phyloP scores from a whole-genome alignment of 129 eudicot genomes.

The Saussurea involucrata region DNA sequence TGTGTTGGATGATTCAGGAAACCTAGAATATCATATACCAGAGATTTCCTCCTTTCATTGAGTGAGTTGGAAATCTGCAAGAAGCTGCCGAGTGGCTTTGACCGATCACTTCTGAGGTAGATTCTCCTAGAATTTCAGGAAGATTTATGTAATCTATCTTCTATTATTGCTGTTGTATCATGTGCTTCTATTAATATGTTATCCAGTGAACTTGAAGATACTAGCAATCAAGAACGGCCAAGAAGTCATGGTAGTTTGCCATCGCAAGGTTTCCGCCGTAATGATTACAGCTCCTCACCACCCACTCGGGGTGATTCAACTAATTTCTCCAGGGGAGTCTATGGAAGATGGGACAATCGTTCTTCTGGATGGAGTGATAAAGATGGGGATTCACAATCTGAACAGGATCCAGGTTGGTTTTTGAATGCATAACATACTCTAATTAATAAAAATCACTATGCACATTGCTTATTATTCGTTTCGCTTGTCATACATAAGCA shows the following conservation, averaged over 20 bases:
- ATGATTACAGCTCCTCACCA: slow-evolving; percentile 75
- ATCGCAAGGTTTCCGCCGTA: slow-evolving; percentile 62
- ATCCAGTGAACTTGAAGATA: slow-evolving; percentile 68
- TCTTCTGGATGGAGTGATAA: slow-evolving; percentile 69
- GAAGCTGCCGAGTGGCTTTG: slow-evolving; percentile 67
- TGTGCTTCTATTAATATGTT: slow-evolving; percentile 5
- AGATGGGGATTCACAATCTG: slow-evolving; percentile 75
- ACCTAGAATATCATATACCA: slow-evolving; percentile 48
- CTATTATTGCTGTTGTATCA: slow-evolving; percentile 7
- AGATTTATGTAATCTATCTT: not conserved
- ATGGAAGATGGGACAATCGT: slow-evolving; percentile 83
- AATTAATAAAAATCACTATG: not conserved
- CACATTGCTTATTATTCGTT: not conserved
- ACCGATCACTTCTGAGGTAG: slow-evolving; percentile 57
- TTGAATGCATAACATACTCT: not conserved
- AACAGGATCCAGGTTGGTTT: slow-evolving; percentile 54
- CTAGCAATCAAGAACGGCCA: slow-evolving; percentile 53
- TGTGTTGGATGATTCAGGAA: slow-evolving; percentile 48
- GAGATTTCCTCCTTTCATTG: slow-evolving; percentile 73
- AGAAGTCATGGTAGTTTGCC: slow-evolving; percentile 53
- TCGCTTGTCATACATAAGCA: not conserved
- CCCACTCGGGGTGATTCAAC: slow-evolving; percentile 74
- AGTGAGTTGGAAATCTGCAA: slow-evolving; percentile 78
- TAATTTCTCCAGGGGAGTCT: slow-evolving; percentile 47
- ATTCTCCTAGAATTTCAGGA: not conserved